Percentiles rank a stretch among this genome's conserved stretches.
phyloP scores from a whole-genome alignment of 2,329 filamentous ascomycete genomes.

The Beauveria sp. region DNA sequence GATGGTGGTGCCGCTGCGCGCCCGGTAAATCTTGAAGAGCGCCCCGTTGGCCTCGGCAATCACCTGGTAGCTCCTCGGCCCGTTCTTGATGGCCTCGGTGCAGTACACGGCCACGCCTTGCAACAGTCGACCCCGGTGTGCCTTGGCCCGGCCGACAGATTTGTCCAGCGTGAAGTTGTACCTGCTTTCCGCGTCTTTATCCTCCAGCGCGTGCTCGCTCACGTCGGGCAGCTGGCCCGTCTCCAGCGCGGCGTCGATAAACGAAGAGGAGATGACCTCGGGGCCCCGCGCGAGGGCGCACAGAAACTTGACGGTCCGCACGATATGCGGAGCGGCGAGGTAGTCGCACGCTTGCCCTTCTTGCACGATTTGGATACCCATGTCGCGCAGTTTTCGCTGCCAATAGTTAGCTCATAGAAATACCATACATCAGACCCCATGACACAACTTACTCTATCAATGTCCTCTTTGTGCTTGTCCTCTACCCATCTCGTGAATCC shows the following conservation, averaged over 20 bases:
- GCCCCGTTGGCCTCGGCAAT: slow-evolving; percentile 89
- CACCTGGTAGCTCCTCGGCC: slow-evolving; percentile 72
- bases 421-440: slow-evolving; percentile 5
- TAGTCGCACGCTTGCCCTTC: slow-evolving; percentile 74
- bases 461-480: slow-evolving; percentile 64
- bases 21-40: slow-evolving; percentile 68
- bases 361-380: slow-evolving; percentile 74
- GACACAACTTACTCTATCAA: slow-evolving; percentile 63
- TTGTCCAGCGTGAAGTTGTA: slow-evolving; percentile 62
- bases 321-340: slow-evolving; percentile 76
- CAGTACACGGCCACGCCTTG: slow-evolving; percentile 75
- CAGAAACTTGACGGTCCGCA: slow-evolving; percentile 91
- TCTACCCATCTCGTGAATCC: slow-evolving; percentile 77
- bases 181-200: slow-evolving; percentile 64
- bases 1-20: slow-evolving; percentile 61
- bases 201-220: slow-evolving; percentile 60
- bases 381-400: slow-evolving; percentile 69
- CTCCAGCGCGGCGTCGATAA: slow-evolving; percentile 70
- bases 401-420: slow-evolving; percentile 17
- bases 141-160: slow-evolving; percentile 61
- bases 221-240: slow-evolving; percentile 56
- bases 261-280: slow-evolving; percentile 66
- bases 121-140: slow-evolving; percentile 70
- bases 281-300: slow-evolving; percentile 77
- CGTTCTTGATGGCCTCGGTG: slow-evolving; percentile 70